These are phyloP conservation scores for Capsicum pubescens DNA, from an alignment of 257 asterid species.

Conservation along the genomic window DNA sequence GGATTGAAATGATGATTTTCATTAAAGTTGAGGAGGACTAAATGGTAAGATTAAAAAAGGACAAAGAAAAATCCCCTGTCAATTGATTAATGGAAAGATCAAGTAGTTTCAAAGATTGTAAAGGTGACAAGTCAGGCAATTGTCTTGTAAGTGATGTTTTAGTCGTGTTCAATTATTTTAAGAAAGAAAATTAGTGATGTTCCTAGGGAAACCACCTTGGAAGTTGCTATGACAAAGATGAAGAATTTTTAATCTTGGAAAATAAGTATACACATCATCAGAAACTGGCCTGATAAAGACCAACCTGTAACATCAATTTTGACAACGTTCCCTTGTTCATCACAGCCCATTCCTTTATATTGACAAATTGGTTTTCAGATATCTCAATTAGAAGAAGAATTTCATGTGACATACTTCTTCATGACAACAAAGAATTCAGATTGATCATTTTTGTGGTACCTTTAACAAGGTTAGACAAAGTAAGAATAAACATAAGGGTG, in stretches of 20 bases:
- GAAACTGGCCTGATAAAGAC: slow-evolving; percentile 53
- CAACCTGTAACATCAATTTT: slow-evolving; percentile 41
- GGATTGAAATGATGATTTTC: slow-evolving; percentile 49
- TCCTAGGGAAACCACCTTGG: slow-evolving; percentile 54
- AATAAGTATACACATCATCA: slow-evolving; percentile 55
- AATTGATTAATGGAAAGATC: slow-evolving; percentile 73
- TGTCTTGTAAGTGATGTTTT: slow-evolving; percentile 46
- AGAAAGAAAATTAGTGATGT: slow-evolving; percentile 53
- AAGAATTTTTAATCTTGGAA: slow-evolving; percentile 62
- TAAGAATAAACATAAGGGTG: slow-evolving; percentile 39
- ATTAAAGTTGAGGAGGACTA: slow-evolving; percentile 33
- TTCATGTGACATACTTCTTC: slow-evolving; percentile 52
- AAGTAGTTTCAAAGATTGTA: slow-evolving; percentile 51
- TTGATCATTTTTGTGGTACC: slow-evolving; percentile 38
- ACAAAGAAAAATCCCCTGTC: slow-evolving; percentile 71
- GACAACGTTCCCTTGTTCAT: slow-evolving; percentile 48
- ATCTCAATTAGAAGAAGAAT: slow-evolving; percentile 57
- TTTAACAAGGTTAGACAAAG: slow-evolving; percentile 34
- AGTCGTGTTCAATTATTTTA: slow-evolving; percentile 65
- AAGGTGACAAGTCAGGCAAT: slow-evolving; percentile 71
- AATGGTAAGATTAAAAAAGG: slow-evolving; percentile 65
- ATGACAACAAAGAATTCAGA: slow-evolving; percentile 54
- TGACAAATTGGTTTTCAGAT: slow-evolving; percentile 45
- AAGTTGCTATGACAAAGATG: slow-evolving; percentile 56
- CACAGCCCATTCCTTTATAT: slow-evolving; percentile 65